A percentile compares a stretch with the other conserved stretches of the same genome.
Conservation (phyloP, 257 asterid genomes). For the Echium plantagineum region DNA sequence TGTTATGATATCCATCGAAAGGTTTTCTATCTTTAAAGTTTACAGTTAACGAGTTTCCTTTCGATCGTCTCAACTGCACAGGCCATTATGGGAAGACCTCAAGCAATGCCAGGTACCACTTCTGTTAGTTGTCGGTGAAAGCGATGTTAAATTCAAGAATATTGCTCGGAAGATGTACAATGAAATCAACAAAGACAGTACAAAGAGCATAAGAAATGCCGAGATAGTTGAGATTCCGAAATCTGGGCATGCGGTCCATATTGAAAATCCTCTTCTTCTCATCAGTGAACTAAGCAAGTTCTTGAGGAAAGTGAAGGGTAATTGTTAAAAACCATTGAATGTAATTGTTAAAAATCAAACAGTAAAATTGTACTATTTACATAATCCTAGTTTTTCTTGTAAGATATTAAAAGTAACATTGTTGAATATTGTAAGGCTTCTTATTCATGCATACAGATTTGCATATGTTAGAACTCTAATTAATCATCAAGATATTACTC, state of each 20-base stretch:
- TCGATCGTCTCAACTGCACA: conserved; percentile 18
- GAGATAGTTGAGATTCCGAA: conserved; percentile 47
- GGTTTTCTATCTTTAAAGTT: too few species aligned
- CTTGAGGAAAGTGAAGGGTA: conserved; percentile 19
- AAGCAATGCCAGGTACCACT: conserved; percentile 56
- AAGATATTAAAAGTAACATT: too few species aligned
- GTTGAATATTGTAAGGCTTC: too few species aligned
- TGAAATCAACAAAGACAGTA: conserved; percentile 20
- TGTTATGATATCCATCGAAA: too few species aligned
- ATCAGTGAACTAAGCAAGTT: conserved; percentile 54
- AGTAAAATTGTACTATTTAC: too few species aligned
- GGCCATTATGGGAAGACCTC: conserved; percentile 86
- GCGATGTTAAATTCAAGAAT: conserved; percentile 63
- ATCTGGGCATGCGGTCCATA: conserved; percentile 88
- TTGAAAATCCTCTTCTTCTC: conserved; percentile 81
- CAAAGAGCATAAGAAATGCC: conserved; percentile 9
- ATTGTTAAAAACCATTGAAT: neutral
- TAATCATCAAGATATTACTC: too few species aligned
- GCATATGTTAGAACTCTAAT: too few species aligned
- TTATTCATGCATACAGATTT: too few species aligned
- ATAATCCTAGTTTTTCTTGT: too few species aligned
- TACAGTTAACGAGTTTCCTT: neutral
- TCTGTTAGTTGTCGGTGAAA: conserved; percentile 68
- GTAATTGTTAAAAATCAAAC: neutral
- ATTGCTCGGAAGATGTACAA: conserved; percentile 46